Percentiles rank a stretch among this genome's conserved stretches.
phyloP scores from a whole-genome alignment of 2,329 filamentous ascomycete species.

The Gaeumannomyces sp. region DNA sequence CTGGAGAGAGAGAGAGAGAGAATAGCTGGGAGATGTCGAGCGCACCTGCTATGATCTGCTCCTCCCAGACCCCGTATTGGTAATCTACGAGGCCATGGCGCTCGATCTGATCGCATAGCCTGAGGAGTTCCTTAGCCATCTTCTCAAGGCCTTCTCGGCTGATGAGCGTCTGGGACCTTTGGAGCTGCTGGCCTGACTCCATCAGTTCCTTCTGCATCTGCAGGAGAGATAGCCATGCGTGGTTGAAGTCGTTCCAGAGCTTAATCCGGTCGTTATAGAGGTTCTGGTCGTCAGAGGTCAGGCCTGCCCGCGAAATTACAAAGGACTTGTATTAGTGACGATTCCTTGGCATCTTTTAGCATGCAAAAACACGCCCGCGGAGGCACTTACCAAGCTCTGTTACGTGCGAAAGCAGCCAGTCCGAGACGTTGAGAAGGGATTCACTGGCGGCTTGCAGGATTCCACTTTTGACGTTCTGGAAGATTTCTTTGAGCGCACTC shows the following conservation, averaged over 20 bases:
- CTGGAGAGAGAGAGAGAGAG: conserved; percentile 8
- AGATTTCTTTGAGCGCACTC: conserved; percentile 57
- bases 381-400: conserved; percentile 45
- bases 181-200: conserved; percentile 49
- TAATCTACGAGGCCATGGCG: conserved; percentile 94
- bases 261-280: conserved; percentile 71
- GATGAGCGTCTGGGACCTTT: conserved; percentile 58
- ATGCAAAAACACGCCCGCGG: background rate
- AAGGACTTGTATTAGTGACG: conserved; percentile 1
- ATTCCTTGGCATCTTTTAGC: background rate
- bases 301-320: conserved; percentile 45
- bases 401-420: conserved; percentile 51
- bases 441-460: conserved; percentile 44
- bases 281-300: conserved; percentile 74
- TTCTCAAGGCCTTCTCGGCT: conserved; percentile 63
- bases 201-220: conserved; percentile 78
- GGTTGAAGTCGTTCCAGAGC: conserved; percentile 92
- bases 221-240: conserved; percentile 78
- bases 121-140: conserved; percentile 76
- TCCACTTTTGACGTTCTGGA: conserved; percentile 59
- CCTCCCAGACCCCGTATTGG: conserved; percentile 93
- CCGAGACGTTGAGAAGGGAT: conserved; percentile 45
- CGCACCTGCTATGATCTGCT: conserved; percentile 80
- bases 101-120: conserved; percentile 80
- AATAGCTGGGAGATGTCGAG: conserved; percentile 16